Evolutionary conservation across 2,329 filamentous ascomycete genomes (phyloP), one percentile per base, ranked within the genome.

Genomic region (Fusarium aywerte): DNA sequence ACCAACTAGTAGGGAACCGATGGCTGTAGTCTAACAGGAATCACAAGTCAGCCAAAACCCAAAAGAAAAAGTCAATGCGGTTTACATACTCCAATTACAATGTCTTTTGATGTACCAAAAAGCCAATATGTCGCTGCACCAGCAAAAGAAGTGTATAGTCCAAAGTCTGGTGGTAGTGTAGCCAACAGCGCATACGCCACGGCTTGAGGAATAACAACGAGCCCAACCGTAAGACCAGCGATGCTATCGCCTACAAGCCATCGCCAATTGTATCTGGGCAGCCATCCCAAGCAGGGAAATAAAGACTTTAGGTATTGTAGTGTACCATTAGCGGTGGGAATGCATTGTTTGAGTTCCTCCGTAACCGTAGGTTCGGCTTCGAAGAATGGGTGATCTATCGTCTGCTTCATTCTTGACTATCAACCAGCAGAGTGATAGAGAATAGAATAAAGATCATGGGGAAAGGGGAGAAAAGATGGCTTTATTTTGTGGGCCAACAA

Each of bases 81-180:
- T 16, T 4, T 12, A 13, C 80, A 36, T 76, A 83, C 81, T 25
- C 91, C 91, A 58, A 94, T 93, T 11, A 91, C 92, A 75, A 95
- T 93, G 76, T 95, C 92, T 74, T 93, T 94, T 9, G 92, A 94
- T 0, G 91, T 94, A 33, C 90, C 92, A 74, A 94, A 94, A 58
- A 92, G 86, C 91, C 91, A 94, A 79, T 95, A 95, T 51, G 93
- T 83, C 51, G 92, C 79, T 31, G 92, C 90, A 48, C 92, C 92
- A 76, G 93, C 91, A 73, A 95, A 95, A 0, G 91, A 93, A 0
- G 92, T 92, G 78, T 95, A 95, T 0, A 95, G 81, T 33, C 92
- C 92, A 72, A 87, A 94, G 69, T 93, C 85, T 4, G 88, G 84
- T 0, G 84, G 82, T 16, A 95, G 80, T 39, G 88, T 81, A 23